Conservation (phyloP, 352 stramenopile genomes). For the Pythium dissotocum region DNA sequence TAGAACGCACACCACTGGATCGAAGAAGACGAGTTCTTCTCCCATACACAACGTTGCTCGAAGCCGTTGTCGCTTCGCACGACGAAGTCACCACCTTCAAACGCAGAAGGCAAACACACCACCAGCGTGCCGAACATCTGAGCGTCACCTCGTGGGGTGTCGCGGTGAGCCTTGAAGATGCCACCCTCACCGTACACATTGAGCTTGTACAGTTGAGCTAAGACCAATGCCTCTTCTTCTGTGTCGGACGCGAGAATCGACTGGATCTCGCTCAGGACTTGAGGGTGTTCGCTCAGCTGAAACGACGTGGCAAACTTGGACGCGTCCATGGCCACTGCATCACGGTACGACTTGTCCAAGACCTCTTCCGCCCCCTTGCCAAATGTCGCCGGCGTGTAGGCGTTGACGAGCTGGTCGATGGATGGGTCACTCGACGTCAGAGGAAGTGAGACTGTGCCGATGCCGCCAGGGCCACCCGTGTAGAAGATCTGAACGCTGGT, state of each 20-base stretch:
- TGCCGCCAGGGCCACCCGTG: neutral
- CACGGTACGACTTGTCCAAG: conserved; percentile 11
- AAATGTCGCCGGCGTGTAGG: conserved; percentile 8
- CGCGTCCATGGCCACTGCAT: conserved; percentile 7
- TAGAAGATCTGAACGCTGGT: neutral
- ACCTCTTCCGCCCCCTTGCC: conserved; percentile 5
- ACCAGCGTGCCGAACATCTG: conserved; percentile 20
- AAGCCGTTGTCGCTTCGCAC: conserved; percentile 14
- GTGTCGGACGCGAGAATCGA: neutral
- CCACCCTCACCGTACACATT: conserved; percentile 20
- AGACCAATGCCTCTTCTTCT: neutral
- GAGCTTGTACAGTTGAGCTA: conserved; percentile 13
- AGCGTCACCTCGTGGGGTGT: conserved; percentile 14
- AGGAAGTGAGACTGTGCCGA: neutral
- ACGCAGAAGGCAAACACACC: conserved; percentile 14
- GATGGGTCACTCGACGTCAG: neutral
- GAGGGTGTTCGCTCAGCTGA: conserved; percentile 4
- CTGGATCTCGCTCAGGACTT: conserved; percentile 11
- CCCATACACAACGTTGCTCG: conserved; percentile 8
- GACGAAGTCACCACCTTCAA: conserved; percentile 19
- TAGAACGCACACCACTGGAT: conserved; percentile 29
- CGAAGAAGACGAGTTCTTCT: neutral
- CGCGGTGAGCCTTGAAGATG: conserved; percentile 23
- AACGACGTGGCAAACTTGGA: conserved; percentile 5
- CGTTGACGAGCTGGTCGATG: neutral